phyloP scores from a whole-genome alignment of 1,139 yeast species.

The Candida frijolesensis region DNA sequence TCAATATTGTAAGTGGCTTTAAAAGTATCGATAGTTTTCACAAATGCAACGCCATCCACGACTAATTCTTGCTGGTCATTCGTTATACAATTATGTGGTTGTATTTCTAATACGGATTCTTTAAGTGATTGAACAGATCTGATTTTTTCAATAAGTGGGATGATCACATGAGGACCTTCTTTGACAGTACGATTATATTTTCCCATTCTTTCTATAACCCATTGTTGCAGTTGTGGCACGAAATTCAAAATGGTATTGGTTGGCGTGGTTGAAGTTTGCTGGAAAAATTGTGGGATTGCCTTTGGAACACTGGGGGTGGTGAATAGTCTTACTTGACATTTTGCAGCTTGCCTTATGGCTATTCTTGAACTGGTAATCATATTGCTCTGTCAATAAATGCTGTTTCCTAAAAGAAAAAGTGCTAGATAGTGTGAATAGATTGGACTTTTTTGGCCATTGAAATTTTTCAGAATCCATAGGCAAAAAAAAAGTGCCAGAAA shows the following conservation, averaged over 20 bases:
- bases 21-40: conserved; percentile 77
- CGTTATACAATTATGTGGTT: conserved; percentile 82
- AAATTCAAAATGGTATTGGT: conserved; percentile 73
- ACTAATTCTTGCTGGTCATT: conserved; percentile 84
- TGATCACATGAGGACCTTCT: conserved; percentile 75
- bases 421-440: background rate
- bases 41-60: conserved; percentile 80
- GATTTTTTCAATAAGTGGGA: conserved; percentile 75
- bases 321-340: conserved; percentile 4
- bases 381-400: background rate
- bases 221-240: conserved; percentile 90
- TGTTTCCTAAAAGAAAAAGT: no score
- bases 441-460: background rate
- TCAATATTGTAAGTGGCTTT: conserved; percentile 90
- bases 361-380: background rate
- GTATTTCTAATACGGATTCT: conserved; percentile 83
- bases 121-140: conserved; percentile 81
- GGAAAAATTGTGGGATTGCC: conserved; percentile 49
- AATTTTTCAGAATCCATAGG: background rate
- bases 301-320: conserved; percentile 9
- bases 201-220: conserved; percentile 93
- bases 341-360: conserved; percentile 2
- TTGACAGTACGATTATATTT: conserved; percentile 72
- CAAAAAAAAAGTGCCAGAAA: background rate
- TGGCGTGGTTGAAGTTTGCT: conserved; percentile 60